These are phyloP conservation scores for Eremomyces bilateralis DNA, from an alignment of 495 filamentous ascomycete genomes.

Conservation along the genomic window DNA sequence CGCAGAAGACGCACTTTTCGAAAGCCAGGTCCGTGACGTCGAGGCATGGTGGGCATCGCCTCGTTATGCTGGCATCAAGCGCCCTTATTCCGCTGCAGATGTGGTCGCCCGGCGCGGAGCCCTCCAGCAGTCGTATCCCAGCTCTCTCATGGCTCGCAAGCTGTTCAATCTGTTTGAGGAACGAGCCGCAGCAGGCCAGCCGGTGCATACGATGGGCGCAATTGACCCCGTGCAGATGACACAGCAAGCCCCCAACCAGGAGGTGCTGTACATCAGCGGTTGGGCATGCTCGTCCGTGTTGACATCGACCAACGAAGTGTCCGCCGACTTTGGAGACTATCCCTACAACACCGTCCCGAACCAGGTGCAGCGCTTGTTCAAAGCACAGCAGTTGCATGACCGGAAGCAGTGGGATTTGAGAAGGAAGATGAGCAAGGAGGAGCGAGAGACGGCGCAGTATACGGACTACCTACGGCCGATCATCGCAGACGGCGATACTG, in stretches of 20 bases:
- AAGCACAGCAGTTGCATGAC: conserved; percentile 92
- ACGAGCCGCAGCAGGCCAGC: conserved; percentile 50
- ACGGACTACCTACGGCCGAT: conserved; percentile 86
- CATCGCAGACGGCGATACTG: conserved; percentile 93
- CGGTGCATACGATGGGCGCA: conserved; percentile 84
- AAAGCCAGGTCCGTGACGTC: conserved; percentile 59
- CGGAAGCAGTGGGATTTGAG: conserved; percentile 80
- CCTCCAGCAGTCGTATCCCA: conserved; percentile 69
- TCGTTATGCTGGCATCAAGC: conserved; percentile 70
- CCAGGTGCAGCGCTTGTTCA: conserved; percentile 86
- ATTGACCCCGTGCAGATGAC: conserved; percentile 99
- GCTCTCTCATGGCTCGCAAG: conserved; percentile 81
- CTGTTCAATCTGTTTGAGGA: conserved; percentile 73
- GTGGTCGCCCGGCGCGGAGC: conserved; percentile 83
- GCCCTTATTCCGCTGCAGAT: conserved; percentile 75
- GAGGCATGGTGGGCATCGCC: conserved; percentile 71
- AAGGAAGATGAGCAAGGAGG: conserved; percentile 47
- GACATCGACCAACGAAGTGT: conserved; percentile 90
- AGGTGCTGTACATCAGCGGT: conserved; percentile 85
- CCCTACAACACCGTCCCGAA: conserved; percentile 98
- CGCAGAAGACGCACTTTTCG: conserved; percentile 63
- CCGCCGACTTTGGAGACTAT: conserved; percentile 92
- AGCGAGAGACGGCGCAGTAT: conserved; percentile 57
- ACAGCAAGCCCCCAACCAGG: conserved; percentile 88
- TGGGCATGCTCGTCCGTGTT: conserved; percentile 92